A percentile compares a stretch with the other conserved stretches of the same genome.
Conservation (phyloP, 768 basidiomycete species). For the Coprinellus aureogranulatus region DNA sequence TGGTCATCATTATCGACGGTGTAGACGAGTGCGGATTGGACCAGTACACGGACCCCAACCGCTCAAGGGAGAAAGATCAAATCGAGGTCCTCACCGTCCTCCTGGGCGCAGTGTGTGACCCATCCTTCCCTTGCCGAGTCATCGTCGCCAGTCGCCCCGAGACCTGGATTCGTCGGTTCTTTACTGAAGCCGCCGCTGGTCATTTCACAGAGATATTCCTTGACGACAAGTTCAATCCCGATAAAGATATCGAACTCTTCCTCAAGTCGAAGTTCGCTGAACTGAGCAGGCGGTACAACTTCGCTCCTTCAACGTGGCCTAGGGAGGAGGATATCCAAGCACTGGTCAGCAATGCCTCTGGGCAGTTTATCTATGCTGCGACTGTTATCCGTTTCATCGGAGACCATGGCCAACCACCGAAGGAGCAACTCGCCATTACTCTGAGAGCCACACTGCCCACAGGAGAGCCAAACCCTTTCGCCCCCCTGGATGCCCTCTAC, state of each 20-base stretch:
- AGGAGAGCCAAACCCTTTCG: background rate
- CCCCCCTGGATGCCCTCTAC: background rate
- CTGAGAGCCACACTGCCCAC: background rate
- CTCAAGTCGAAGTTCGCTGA: background rate
- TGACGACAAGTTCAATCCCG: background rate
- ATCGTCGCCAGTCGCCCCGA: conserved; percentile 4
- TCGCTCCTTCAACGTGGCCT: background rate
- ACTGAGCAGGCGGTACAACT: background rate
- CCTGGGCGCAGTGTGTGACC: background rate
- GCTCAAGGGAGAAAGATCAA: background rate
- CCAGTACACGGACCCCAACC: background rate
- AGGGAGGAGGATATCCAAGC: background rate
- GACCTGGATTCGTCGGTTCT: background rate
- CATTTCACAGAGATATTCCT: background rate
- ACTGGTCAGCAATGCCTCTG: background rate
- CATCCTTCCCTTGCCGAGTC: background rate
- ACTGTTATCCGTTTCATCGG: background rate
- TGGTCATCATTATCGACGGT: conserved; percentile 5
- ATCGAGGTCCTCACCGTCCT: background rate
- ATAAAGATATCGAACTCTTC: background rate
- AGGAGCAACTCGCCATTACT: background rate
- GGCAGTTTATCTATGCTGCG: conserved; percentile 6
- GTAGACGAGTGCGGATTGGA: background rate
- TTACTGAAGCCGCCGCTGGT: background rate
- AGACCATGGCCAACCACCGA: background rate